phyloP scores from a whole-genome alignment of 108 stramenopile genomes.

The Aurantiochytrium sp. region DNA sequence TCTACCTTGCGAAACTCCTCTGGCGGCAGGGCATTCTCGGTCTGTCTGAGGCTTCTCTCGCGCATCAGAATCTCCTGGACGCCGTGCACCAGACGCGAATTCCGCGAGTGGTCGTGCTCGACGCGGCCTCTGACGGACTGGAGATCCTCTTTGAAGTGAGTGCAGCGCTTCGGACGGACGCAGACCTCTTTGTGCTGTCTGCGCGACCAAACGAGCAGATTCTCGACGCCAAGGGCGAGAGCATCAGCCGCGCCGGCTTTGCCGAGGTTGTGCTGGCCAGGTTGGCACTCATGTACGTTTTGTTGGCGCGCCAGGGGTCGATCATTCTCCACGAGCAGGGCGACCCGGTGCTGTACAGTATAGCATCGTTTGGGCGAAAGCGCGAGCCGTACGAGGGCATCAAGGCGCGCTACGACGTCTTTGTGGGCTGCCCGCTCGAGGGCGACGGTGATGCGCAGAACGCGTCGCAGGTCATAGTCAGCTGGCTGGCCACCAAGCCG shows the following conservation, averaged over 20 bases:
- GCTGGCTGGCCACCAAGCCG: conserved; percentile 26
- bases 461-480: not conserved
- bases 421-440: not conserved
- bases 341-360: not conserved
- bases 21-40: not conserved
- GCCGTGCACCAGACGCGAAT: not conserved
- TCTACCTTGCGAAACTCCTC: not conserved
- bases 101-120: not conserved
- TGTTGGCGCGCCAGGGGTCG: not conserved
- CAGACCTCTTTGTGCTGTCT: not conserved
- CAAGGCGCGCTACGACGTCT: not conserved
- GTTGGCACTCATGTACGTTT: not conserved
- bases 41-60: not conserved
- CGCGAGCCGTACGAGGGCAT: not conserved
- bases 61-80: not conserved
- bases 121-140: not conserved
- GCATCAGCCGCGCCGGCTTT: not conserved
- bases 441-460: not conserved
- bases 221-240: not conserved
- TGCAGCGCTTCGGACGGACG: not conserved
- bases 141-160: not conserved
- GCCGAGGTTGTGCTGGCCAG: not conserved
- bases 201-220: not conserved
- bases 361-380: not conserved
- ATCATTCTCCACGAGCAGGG: not conserved